Conservation (phyloP, 2,329 filamentous ascomycete genomes). For the Huntiella moniliformis region DNA sequence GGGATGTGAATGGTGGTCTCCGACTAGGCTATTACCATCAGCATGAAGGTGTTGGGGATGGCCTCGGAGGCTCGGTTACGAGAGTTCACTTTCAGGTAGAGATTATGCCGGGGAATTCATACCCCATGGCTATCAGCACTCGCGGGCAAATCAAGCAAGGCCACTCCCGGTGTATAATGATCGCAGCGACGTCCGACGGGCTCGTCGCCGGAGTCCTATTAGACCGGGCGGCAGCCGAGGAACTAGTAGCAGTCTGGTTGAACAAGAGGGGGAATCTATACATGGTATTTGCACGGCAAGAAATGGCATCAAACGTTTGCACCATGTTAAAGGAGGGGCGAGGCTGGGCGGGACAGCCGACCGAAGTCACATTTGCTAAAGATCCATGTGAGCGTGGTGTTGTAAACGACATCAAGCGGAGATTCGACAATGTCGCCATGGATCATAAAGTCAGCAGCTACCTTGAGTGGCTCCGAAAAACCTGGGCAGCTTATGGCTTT, state of each 20-base stretch:
- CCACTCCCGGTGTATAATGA: conserved; percentile 6
- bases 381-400: background rate
- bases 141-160: conserved; percentile 8
- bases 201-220: no score
- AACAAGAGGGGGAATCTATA: background rate
- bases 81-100: background rate
- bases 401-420: background rate
- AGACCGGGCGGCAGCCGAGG: background rate
- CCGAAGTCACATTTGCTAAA: background rate
- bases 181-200: background rate
- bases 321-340: background rate
- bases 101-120: background rate
- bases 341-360: background rate
- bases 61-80: background rate
- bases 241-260: background rate
- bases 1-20: background rate
- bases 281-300: background rate
- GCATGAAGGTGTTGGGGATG: background rate
- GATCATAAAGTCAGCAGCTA: no score
- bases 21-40: background rate
- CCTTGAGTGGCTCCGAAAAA: no score
- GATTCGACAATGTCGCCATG: background rate
- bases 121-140: conserved; percentile 7
- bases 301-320: background rate
- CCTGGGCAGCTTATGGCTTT: no score